Base-by-base conservation (phyloP, 306 rosid species). In the Trichosanthes cucumerina region DNA sequence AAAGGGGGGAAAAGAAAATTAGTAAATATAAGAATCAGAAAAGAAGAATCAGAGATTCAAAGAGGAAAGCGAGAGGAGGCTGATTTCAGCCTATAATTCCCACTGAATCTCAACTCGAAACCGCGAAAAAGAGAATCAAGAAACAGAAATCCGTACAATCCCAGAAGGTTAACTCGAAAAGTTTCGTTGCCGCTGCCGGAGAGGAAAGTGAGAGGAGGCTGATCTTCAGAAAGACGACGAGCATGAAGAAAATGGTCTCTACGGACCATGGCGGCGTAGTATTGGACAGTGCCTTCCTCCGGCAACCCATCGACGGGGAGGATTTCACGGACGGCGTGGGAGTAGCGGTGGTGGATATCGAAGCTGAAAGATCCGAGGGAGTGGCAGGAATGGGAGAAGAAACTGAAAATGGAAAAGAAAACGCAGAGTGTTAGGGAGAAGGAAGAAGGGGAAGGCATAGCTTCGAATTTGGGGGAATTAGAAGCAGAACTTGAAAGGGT, bases 321-420 rank as follows among this genome's bases (percentile, higher is more conserved):
- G 89, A 95, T 70, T 47, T 82, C 90, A 82, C 85, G 86, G 9
- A 95, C 91, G 56, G 88, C 89, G 80, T 86, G 87, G 4, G 97
- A 92, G 56, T 76, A 91, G 2, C 86, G 77, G 82, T 95, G 97
- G 81, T 92, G 93, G 57, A 95, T 75, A 68, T 89, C 88, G 31
- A 91, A 92, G 7, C 86, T 91, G 57, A 89, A 89, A 0, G 91
- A 76, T 28, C 81, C 86, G 3, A 24, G 15, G 21, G 83, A 90
- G 23, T 66, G 11, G 49, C 84, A 86, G 9, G 75, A 47, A 15
- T 47, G 59, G 43, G 43, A 49, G 6, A 73, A 0, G 24, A 46
- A 41, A 16, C 6, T 24, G 76, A 21, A 44, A 71, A 44, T 26
- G 76, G 19, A 44, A 23, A 71, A 6, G 76, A 44, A 24, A 71